Evolutionary conservation across 1,284 basidiomycete genomes (phyloP), one percentile per base, ranked within the genome.

Genomic region (Rhodotorula sp.): DNA sequence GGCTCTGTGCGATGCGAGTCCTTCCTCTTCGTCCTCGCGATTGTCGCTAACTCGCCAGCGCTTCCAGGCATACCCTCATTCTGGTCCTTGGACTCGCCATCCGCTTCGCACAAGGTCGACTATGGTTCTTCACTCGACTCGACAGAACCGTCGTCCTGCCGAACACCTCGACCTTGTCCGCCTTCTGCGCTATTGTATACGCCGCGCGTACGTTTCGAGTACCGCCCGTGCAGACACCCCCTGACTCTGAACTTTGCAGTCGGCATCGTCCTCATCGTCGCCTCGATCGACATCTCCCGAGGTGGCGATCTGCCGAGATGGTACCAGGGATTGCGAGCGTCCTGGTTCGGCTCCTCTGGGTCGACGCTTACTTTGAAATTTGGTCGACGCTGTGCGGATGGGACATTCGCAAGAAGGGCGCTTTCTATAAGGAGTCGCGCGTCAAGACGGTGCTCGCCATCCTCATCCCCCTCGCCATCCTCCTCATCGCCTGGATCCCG

Each of bases 91-190:
- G 67, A 3, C 40, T 71, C 6, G n/a, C 31, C 22, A 20, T 71
- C 1, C 60, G 67, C 9, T n/a, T 68, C 55, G 11, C 24, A 2
- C 64, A 64, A 54, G 70, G 67, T 0, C 60, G 70, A 2, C 52
- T 72, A 34, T 72, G 65, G 64, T 16, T 69, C 44, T 30, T 69
- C 34, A 51, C 64, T 13, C 67, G 70, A 6, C 15, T 72, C 15
- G 67, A 72, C 54, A 40, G 58, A 5, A 69, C 67, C 7, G 46
- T 72, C 44, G 26, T 64, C 5, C 57, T 72, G 34, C 70, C 70
- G 10, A 69, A 66, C 24, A 52, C 65, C 4, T 57, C 54, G 1
- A 52, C 59, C 9, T 53, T 63, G 13, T 65, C 55, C 52, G 59
- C 58, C 2, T 11, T 71, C 9, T 71, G 70, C 37, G 53, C 70